Evolutionary conservation across 345 rosid genomes (phyloP).

Genomic region (Pistacia integerrima): DNA sequence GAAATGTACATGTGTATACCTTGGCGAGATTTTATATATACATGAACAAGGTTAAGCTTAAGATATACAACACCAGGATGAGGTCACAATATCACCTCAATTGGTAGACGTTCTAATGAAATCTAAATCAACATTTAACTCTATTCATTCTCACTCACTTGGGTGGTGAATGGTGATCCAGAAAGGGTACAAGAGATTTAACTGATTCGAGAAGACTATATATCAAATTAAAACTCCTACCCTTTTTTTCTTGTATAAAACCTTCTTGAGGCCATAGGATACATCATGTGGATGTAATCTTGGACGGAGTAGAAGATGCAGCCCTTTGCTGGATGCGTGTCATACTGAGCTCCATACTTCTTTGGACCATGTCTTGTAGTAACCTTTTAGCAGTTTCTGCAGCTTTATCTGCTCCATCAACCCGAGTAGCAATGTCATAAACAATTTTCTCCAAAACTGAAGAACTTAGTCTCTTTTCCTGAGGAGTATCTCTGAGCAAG

Average conservation of each 20-base stretch:
- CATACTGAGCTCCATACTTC: conserved; percentile 69
- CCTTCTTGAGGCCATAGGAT: neutral
- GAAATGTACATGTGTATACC: conserved; percentile 22
- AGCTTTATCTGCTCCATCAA: conserved; percentile 65
- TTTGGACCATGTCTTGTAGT: conserved; percentile 70
- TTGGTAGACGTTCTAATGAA: conserved; percentile 24
- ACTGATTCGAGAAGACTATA: conserved; percentile 20
- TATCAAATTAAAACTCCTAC: conserved; percentile 23
- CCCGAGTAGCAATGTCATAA: conserved; percentile 59
- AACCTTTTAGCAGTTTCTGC: conserved; percentile 72
- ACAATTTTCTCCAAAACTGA: conserved; percentile 59
- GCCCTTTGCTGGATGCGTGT: conserved; percentile 43
- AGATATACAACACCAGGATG: conserved; percentile 36
- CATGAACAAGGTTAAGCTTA: conserved; percentile 25
- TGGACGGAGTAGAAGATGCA: conserved; percentile 39
- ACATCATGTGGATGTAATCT: conserved; percentile 31
- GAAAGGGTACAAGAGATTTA: conserved; percentile 18
- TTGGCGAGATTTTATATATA: conserved; percentile 30
- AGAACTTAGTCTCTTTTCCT: conserved; percentile 57
- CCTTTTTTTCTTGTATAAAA: conserved; percentile 9
- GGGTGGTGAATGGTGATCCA: conserved; percentile 27
- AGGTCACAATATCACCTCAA: conserved; percentile 31
- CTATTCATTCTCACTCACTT: conserved; percentile 16
- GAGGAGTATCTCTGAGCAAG: conserved; percentile 65
- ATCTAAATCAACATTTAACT: conserved; percentile 20